phyloP scores from a whole-genome alignment of 2,329 filamentous ascomycete species.

The Sclerotinia glacialis region DNA sequence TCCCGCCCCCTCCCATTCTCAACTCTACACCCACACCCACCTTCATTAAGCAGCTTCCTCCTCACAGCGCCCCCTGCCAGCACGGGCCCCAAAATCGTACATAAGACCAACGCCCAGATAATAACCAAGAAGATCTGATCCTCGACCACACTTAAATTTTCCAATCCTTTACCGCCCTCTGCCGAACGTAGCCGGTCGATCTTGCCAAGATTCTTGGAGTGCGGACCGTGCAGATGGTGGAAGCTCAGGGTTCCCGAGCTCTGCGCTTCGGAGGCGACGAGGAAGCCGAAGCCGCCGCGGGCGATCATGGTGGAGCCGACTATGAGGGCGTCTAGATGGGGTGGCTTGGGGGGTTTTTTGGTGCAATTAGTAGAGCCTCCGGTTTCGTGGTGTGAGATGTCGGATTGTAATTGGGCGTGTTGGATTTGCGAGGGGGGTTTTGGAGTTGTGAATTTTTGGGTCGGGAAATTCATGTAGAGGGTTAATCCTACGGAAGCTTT shows the following conservation, averaged over 20 bases:
- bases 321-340: conserved; percentile 26
- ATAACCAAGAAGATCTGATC: conserved; percentile 50
- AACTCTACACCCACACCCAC: background rate
- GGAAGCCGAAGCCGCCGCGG: conserved; percentile 73
- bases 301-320: conserved; percentile 61
- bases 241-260: conserved; percentile 41
- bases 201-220: background rate
- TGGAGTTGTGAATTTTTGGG: background rate
- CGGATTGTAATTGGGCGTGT: background rate
- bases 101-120: conserved; percentile 55
- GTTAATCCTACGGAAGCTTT: conserved; percentile 53
- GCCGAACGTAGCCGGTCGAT: background rate
- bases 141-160: conserved; percentile 23
- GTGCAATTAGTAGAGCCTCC: too few species aligned
- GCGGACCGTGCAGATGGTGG: too few species aligned
- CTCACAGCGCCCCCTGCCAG: conserved; percentile 22
- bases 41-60: background rate
- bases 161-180: background rate
- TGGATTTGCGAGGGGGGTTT: background rate
- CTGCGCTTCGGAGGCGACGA: conserved; percentile 69
- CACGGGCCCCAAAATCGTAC: conserved; percentile 52
- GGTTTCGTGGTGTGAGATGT: too few species aligned
- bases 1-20: background rate
- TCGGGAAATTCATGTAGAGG: conserved; percentile 29
- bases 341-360: conserved; percentile 6